These are phyloP conservation scores for Colletotrichum ledebouriae DNA, from an alignment of 2,329 filamentous ascomycete species.

Conservation along the genomic window DNA sequence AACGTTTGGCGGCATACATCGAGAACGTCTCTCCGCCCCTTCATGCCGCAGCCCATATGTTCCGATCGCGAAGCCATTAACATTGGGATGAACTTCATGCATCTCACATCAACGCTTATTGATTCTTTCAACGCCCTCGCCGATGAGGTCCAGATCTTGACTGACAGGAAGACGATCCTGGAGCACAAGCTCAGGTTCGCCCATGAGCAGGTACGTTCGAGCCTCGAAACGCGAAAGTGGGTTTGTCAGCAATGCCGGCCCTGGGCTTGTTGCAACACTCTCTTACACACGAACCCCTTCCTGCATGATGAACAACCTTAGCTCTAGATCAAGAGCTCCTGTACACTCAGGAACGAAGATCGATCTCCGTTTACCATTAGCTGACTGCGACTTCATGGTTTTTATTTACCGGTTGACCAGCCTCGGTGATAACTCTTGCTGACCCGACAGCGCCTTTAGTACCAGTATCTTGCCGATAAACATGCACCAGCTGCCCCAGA, in stretches of 20 bases:
- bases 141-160: conserved; percentile 73
- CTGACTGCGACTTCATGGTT: conserved; percentile 52
- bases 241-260: conserved; percentile 40
- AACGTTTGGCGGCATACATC: conserved; percentile 34
- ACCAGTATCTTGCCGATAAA: conserved; percentile 75
- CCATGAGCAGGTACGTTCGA: conserved; percentile 71
- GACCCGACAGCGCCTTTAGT: conserved; percentile 57
- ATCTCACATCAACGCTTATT: conserved; percentile 68
- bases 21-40: conserved; percentile 32
- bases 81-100: conserved; percentile 58
- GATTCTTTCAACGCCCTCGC: conserved; percentile 75
- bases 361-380: conserved; percentile 64
- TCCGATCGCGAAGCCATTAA: conserved; percentile 39
- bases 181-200: conserved; percentile 77
- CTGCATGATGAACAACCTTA: conserved; percentile 68
- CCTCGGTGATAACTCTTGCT: conserved; percentile 36
- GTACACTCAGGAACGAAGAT: conserved; percentile 66
- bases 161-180: conserved; percentile 74
- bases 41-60: conserved; percentile 40
- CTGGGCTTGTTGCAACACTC: conserved; percentile 25
- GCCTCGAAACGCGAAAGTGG: conserved; percentile 27
- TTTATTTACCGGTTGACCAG: conserved; percentile 32
- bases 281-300: conserved; percentile 34
- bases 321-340: conserved; percentile 87
- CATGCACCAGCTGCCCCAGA: conserved; percentile 75